A percentile compares a stretch with the other conserved stretches of the same genome.
Conservation (phyloP, 2,329 filamentous ascomycete species). For the Cordyceps sp. region DNA sequence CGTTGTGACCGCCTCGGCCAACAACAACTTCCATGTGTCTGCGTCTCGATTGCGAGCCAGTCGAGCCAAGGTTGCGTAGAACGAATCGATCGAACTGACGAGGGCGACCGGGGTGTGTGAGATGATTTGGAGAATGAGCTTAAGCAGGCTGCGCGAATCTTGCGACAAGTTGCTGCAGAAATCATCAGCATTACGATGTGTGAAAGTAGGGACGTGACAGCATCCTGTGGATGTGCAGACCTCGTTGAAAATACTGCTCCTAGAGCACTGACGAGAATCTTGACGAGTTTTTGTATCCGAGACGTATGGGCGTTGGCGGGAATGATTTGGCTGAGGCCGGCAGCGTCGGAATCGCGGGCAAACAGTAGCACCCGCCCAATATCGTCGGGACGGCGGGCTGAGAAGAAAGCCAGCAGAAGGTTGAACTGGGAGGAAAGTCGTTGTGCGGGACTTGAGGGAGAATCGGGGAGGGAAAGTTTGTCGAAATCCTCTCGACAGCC, state of each 20-base stretch:
- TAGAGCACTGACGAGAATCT: conserved; percentile 19
- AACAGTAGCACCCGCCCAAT: conserved; percentile 28
- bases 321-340: conserved; percentile 18
- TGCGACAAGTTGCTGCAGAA: neutral
- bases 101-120: conserved; percentile 8
- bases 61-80: conserved; percentile 23
- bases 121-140: conserved; percentile 16
- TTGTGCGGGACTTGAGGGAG: conserved; percentile 14
- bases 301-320: conserved; percentile 11
- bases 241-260: conserved; percentile 6
- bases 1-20: conserved; percentile 12
- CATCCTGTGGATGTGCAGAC: too few species aligned
- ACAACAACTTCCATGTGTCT: conserved; percentile 6
- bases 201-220: conserved; percentile 3
- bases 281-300: conserved; percentile 18
- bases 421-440: conserved; percentile 24
- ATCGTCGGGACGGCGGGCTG: conserved; percentile 26
- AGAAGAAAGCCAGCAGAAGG: conserved; percentile 34
- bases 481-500: conserved; percentile 48
- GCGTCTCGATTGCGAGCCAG: conserved; percentile 13
- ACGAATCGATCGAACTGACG: conserved; percentile 12
- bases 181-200: neutral
- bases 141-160: conserved; percentile 14
- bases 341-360: conserved; percentile 22
- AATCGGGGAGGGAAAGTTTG: conserved; percentile 27